Base-by-base conservation (phyloP, 208 protist genomes). In the Leishmania major region DNA sequence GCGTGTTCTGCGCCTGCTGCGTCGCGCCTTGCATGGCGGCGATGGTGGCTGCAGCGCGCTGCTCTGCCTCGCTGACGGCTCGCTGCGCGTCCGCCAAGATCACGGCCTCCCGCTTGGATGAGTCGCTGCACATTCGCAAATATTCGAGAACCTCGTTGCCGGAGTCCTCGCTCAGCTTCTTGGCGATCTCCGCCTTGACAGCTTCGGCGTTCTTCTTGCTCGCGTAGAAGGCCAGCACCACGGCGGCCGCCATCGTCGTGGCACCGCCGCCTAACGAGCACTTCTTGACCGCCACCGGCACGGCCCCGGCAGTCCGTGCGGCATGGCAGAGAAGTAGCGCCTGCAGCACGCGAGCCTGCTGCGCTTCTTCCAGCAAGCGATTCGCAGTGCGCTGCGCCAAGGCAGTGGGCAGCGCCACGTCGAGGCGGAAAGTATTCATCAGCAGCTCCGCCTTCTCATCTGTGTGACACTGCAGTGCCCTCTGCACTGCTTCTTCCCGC, bases 221-320 rank as follows among this genome's bases (percentile, higher is more conserved):
- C 8, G 84, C 66, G 77, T 76, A 82, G 57, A 77, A 88, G 80
- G 84, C 84, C 4, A 84, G 72, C 59, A 79, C 77, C 25, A 88
- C 81, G 11, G 49, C 43, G 55, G 78, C 70, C 67, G 74, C n/a
- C n/a, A 84, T 59, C 53, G 55, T 62, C 2, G 79, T 43, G 1
- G 66, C 64, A n/a, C 31, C 45, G 22, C 70, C 77, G n/a, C 43
- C 8, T 49, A 84, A 8, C 13, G 49, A 59, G 60, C 77, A 86
- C 22, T 45, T 51, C 74, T 76, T 74, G 11, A 75, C 75, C 53
- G 78, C 77, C 5, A 86, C 69, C 28, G 81, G 85, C n/a, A 88
- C 80, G 0, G 75, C 81, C 1, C 78, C 81, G 8, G 70, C 73
- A 15, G 67, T 66, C 37, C 79, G 71, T 15, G 78, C 85, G 35